Evolutionary conservation across 140 eudicot species (phyloP), one percentile per base, ranked within the genome.

Genomic region (Flaveria floridana): DNA sequence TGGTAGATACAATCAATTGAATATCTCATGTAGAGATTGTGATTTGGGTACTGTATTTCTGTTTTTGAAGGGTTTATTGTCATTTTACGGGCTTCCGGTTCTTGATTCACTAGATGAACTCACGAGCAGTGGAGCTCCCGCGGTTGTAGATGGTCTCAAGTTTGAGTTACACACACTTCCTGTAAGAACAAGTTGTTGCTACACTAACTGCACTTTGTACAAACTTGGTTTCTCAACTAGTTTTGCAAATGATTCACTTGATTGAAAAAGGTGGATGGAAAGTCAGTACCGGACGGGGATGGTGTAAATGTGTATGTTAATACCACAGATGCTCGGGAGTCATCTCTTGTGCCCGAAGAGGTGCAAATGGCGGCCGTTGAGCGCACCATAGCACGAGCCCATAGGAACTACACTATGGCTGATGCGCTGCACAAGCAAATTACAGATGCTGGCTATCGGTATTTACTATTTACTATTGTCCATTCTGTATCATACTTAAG

Each of bases 261-360:
- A 46, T 61, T 16, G 5, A 52, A 64, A 52, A 62, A 92, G 91
- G 91, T 88, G 76, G 97, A 88, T 79, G 73, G 70, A 55, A 90
- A 81, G 77, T 88, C 97, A 18, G 94, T 93, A 42, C 94, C 89
- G 28, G 98, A 93, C 71, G 97, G 98, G 26, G 98, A 93, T 84
- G 85, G 88, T 6, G 68, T 90, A 59, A 93, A 85, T 1, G 96
- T 90, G 18, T 88, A 85, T 75, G 96, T 93, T 42, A 86, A 86
- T 37, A 68, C 84, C 1, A 51, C 52, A 15, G 85, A 93, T 75
- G 67, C 91, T 56, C 83, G 89, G 30, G 93, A 89, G 63, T 81
- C 96, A 0, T 73, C 98, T 10, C 77, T 26, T 61, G 93, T 87
- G 70, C 97, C 98, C 13, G 79, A 67, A 42, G 89, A 86, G n/a